Base-by-base conservation (phyloP, 768 basidiomycete species). In the Hemileccinum rubropunctum region DNA sequence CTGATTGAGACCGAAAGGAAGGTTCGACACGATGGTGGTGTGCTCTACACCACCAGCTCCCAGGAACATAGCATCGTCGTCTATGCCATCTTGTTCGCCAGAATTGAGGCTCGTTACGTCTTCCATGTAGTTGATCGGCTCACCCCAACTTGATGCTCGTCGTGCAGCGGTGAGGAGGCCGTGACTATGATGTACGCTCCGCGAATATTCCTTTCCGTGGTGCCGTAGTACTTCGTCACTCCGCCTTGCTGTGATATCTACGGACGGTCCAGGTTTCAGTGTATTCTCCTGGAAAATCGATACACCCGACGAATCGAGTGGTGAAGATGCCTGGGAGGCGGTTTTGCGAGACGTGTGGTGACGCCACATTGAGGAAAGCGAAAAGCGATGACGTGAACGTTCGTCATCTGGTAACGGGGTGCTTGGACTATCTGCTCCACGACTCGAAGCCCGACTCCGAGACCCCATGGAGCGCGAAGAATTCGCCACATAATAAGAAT, bases 61-160 rank as follows among this genome's bases (percentile, higher is more conserved):
- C 32, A 81, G 66, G 28, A 78, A 74, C 58, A 78, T 76, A 30
- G 77, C 76, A 50, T 79, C 78, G 26, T 79, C 78, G 55, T 79
- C 75, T 37, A 73, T 57, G 53, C 69, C 72, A 11, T 73, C 78
- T 35, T 73, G 71, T 21, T 77, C 76, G 27, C 69, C 73, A 13
- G 73, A 75, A 50, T 78, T 71, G 40, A 79, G 52, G 48, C 73
- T 76, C 36, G 63, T 70, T 56, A 74, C 67, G 37, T 75, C 73
- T 39, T 73, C 74, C 58, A 70, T 46, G 56, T 67, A 63, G 61
- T 62, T 75, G 56, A 68, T 71, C 14, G 73, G 63, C 11, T 71
- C 82, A 0, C 81, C 83, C 84, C 83, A 85, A 58, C 83, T 84
- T 43, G 83, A 81, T 10, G 84, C 84, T 6, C 84, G 73, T 51